Percentiles rank a stretch among this genome's conserved stretches.
Conservation (phyloP, 164 flowering plant genomes). For the Dillenia turbinata region DNA sequence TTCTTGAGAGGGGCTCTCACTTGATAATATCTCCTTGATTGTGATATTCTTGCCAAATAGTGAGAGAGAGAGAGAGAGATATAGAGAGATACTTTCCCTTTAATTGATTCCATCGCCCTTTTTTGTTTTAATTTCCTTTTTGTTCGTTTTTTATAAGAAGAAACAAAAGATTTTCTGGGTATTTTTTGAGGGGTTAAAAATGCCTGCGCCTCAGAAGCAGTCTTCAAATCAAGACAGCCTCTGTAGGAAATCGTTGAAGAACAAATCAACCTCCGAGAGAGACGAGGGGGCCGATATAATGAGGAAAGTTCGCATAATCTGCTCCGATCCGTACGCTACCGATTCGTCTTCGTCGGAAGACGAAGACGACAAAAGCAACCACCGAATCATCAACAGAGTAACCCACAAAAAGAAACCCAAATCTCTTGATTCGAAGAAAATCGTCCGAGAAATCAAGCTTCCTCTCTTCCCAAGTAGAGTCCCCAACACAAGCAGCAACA, state of each 20-base stretch:
- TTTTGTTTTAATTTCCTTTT: conserved; percentile 9
- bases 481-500: neutral
- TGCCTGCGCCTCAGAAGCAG: conserved; percentile 34
- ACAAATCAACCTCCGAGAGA: conserved; percentile 6
- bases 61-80: conserved; percentile 1
- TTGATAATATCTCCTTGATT: conserved; percentile 23
- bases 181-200: neutral
- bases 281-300: conserved; percentile 9
- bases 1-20: conserved; percentile 62
- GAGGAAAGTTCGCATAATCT: conserved; percentile 60
- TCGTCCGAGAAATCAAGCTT: conserved; percentile 44
- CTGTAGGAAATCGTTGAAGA: conserved; percentile 19
- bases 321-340: conserved; percentile 72
- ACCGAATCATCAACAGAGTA: neutral
- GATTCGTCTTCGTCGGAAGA: conserved; percentile 73
- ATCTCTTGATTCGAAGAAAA: conserved; percentile 19
- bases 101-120: conserved; percentile 1
- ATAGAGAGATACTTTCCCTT: neutral
- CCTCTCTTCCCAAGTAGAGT: conserved; percentile 12
- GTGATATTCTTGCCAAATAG: neutral
- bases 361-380: conserved; percentile 15
- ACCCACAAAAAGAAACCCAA: neutral
- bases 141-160: neutral
- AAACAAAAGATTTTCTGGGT: too few species aligned
- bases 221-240: conserved; percentile 16